Evolutionary conservation across 2,329 filamentous ascomycete genomes (phyloP), one percentile per base, ranked within the genome.

Genomic region (Penicillium sp.): DNA sequence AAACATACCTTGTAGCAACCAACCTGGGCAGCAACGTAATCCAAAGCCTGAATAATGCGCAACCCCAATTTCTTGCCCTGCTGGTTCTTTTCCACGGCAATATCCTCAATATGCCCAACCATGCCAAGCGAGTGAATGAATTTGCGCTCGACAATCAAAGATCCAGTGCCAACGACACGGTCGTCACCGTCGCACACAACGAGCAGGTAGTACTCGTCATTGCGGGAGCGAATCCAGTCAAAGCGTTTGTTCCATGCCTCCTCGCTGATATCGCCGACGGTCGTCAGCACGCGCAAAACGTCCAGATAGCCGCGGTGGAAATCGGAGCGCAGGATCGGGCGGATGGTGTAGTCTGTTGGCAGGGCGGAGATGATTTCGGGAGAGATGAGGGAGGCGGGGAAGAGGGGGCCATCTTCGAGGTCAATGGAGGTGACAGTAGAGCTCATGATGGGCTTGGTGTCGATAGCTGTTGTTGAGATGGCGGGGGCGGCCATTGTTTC

Each of bases 41-140:
- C 92, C 68, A 99, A 81, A 7, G 93, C 91, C 76, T 97, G 90
- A 66, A 97, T 97, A 62, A 97, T 87, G 62, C 90, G 84, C 68
- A 96, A 78, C 4, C 94, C 94, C 41, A 97, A 81, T 77, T 96
- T 96, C 84, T 97, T 96, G 63, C 94, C 94, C 75, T 97, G 94
- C 76, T 97, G 91, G 65, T 95, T 89, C 76, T 92, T 91, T 60
- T 89, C 86, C 34, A 99, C 92, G 16, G 93, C 92, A 70, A 99
- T 96, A 71, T 99, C 94, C 74, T 97, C 94, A 74, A 97, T 96
- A 75, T 97, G 94, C 12, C 93, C 94, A 24, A 96, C 93, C 62
- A 72, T 61, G 6, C 76, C 76, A 41, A 77, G 67, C 13, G 69
- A 67, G 53, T 78, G 76, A 43, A 78, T 78, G 57, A 78, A 78